Base-by-base conservation (phyloP, 225 moss, liverwort and hornwort species). In the Lunularia cruciata region DNA sequence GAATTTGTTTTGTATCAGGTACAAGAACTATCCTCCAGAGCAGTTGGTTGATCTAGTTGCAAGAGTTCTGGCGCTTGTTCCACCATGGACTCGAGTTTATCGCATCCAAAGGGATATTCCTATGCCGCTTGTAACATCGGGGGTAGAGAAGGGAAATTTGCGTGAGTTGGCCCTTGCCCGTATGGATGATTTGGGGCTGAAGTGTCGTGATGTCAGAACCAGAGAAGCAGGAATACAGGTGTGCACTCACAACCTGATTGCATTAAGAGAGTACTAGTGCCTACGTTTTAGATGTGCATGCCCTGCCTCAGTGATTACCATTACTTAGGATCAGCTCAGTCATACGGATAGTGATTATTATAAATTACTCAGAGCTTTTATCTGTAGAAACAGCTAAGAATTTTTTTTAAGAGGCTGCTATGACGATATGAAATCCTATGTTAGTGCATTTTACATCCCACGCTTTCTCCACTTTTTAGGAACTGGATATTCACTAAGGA, bases 171-270 rank as follows among this genome's bases (percentile, higher is more conserved):
- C 98, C 19, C 83, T 98, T 68, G 87, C 90, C 72, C 93, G 98
- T 37, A 98, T 98, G 98, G 89, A 91, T 72, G 93, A 98, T 79
- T 78, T 98, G 59, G 98, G 98, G 57, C 77, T 98, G 54, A 98
- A 93, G 75, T 98, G 98, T 70, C 87, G 98, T 72, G 98, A 98
- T 79, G 98, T 98, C 33, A 84, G 98, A 73, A 98, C 98, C 72
- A 84, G 93, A 73, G 98, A 98, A 82, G 98, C 98, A 75, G 93
- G 98, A 72, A 98, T 98, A 79, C 98, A 98, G 90, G 95, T 96
- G 22, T 74, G 85, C 14, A 27, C 18, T n/a, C n/a, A n/a, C n/a
- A n/a, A n/a, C n/a, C n/a, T n/a, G n/a, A n/a, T n/a, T n/a, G n/a
- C n/a, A n/a, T n/a, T n/a, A n/a, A n/a, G n/a, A n/a, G n/a, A n/a